Conservation (phyloP, 805 yeast species). For the Lipomyces sp. region DNA sequence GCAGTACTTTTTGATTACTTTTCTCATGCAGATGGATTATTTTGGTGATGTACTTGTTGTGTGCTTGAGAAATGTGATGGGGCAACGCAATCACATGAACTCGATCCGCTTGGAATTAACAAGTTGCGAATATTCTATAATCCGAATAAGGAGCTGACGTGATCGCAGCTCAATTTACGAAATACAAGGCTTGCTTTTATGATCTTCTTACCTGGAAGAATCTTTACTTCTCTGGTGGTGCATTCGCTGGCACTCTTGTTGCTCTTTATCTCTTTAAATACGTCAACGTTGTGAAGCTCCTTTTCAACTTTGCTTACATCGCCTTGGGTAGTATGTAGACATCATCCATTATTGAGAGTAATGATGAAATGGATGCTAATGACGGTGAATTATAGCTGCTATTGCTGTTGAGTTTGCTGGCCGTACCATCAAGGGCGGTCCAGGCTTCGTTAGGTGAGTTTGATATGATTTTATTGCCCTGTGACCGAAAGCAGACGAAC, state of each 20-base stretch:
- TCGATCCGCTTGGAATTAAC: background rate
- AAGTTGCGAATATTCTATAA: background rate
- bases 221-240: slow-evolving; percentile 17
- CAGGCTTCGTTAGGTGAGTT: slow-evolving; percentile 27
- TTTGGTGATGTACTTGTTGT: background rate
- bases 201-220: slow-evolving; percentile 33
- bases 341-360: background rate
- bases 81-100: background rate
- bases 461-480: background rate
- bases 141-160: background rate
- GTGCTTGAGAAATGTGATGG: background rate
- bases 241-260: slow-evolving; percentile 13
- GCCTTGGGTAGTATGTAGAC: slow-evolving; percentile 28
- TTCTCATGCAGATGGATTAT: background rate
- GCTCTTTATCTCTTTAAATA: slow-evolving; percentile 18
- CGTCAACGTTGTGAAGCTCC: slow-evolving; percentile 20
- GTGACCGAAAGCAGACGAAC: background rate
- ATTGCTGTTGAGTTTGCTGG: slow-evolving; percentile 34
- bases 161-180: slow-evolving; percentile 15
- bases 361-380: background rate
- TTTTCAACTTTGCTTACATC: slow-evolving; percentile 25
- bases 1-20: background rate
- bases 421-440: slow-evolving; percentile 22
- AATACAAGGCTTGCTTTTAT: slow-evolving; percentile 22
- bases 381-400: slow-evolving; percentile 17